Base-by-base conservation (phyloP, 805 yeast species). In the Myxozyma lipomycoides region DNA sequence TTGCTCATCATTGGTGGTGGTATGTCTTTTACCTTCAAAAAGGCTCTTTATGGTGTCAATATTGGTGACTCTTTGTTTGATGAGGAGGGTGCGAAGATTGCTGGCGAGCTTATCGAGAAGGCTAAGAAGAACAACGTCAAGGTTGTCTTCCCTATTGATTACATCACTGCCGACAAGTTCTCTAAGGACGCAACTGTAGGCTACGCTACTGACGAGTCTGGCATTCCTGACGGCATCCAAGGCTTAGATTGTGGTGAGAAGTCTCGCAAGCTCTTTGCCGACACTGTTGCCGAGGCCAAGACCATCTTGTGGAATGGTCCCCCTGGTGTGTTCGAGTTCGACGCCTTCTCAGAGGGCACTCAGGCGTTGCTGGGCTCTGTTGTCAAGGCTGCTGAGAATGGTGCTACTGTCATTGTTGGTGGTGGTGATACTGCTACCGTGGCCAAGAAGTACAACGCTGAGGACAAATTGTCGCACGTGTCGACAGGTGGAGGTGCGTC, bases 401-500 rank as follows among this genome's bases (percentile, higher is more conserved):
- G 97, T 70, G 86, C 96, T 60, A 96, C 91, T 60, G 95, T 91
- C 75, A 86, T 93, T 67, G 82, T 84, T 66, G 98, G 98, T 76
- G 93, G 93, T 78, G 98, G 98, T 81, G 98, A 93, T 76, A 93
- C 98, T 66, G 98, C 98, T 64, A 93, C 98, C 62, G 76, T 90
- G 63, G 96, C 96, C 68, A 91, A 91, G 88, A 93, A 93, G 80
- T 93, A 77, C 76, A 96, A 96, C 71, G 96, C 84, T 62, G 90
- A 87, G 65, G 96, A 87, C 71, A 87, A 93, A 79, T 81, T 93
- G 67, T 88, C 97, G 47, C 98, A 93, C 75, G 96, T 93, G 63
- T 91, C 98, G 63, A 93, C 98, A 60, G 98, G 98, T 77, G 98
- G 98, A 77, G 98, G 98, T 81, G 98, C 98, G 63, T 91, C 98